Evolutionary conservation across 1,139 yeast genomes (phyloP).

Genomic region (Lodderomyces pseudojiufengensis): DNA sequence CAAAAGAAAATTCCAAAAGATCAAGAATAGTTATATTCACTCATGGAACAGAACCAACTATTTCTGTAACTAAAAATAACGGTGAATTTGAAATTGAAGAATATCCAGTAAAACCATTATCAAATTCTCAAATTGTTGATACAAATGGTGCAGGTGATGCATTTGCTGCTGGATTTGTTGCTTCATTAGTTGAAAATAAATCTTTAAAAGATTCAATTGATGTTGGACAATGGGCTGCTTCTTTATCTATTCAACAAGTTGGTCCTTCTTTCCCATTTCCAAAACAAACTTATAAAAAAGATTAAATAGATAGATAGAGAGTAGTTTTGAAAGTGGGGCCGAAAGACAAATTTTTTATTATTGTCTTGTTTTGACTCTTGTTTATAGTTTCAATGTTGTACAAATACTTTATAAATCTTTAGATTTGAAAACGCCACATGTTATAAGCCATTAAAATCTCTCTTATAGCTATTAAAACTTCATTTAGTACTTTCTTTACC

Average conservation of each 20-base stretch:
- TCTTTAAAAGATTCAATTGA: slow-evolving; percentile 60
- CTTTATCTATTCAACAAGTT: slow-evolving; percentile 82
- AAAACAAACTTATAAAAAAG: slow-evolving; percentile 48
- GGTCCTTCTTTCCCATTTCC: slow-evolving; percentile 95
- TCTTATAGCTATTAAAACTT: no score
- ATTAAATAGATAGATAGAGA: no score
- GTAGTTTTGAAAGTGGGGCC: no score
- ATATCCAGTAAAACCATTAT: slow-evolving; percentile 71
- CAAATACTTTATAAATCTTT: no score
- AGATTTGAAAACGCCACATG: no score
- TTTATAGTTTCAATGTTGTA: no score
- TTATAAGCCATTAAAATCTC: no score
- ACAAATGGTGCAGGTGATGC: slow-evolving; percentile 99
- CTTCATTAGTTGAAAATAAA: slow-evolving; percentile 79
- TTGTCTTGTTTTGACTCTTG: no score
- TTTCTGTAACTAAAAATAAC: slow-evolving; percentile 56
- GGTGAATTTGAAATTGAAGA: slow-evolving; percentile 46
- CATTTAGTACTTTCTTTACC: no score
- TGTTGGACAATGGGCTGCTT: slow-evolving; percentile 97
- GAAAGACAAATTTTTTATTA: no score
- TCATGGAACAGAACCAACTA: slow-evolving; percentile 88
- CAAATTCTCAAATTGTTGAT: slow-evolving; percentile 66
- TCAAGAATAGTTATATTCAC: slow-evolving; percentile 88
- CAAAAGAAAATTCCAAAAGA: slow-evolving; percentile 68
- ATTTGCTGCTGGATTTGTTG: slow-evolving; percentile 95